These are phyloP conservation scores for Pythium myriotylum DNA, from an alignment of 352 stramenopile species.

Conservation along the genomic window DNA sequence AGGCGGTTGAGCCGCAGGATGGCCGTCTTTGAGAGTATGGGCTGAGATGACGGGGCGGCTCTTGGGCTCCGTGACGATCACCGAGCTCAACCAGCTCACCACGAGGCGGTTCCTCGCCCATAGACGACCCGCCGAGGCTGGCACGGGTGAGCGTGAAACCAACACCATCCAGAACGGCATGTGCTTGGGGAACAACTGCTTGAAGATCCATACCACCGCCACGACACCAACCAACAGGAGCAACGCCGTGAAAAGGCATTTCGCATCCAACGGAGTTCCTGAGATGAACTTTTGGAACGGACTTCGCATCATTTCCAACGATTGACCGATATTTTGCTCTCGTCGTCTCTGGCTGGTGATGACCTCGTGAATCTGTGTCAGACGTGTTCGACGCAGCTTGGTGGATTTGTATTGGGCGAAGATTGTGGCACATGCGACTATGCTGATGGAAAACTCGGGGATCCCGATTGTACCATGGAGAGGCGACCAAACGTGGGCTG, in stretches of 20 bases:
- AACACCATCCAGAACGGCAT: neutral
- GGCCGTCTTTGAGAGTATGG: too few relatives aligned
- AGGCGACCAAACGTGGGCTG: neutral
- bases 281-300: neutral
- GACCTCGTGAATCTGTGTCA: slow-evolving; percentile 1
- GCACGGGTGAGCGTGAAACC: neutral
- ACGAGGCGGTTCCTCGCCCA: slow-evolving; percentile 2
- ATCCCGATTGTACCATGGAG: neutral
- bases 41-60: too few relatives aligned
- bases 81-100: slow-evolving; percentile 11
- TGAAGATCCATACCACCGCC: neutral
- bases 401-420: neutral
- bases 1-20: too few relatives aligned
- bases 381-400: neutral
- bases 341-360: neutral
- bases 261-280: neutral
- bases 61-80: too few relatives aligned
- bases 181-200: neutral
- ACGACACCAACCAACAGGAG: neutral
- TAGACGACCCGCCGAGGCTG: slow-evolving; percentile 1
- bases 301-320: neutral
- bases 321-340: neutral
- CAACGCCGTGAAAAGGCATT: neutral
- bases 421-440: slow-evolving; percentile 2
- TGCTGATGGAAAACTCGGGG: slow-evolving; percentile 10